Evolutionary conservation across 805 yeast species (phyloP).

Genomic region (Myxozyma melibiosi): DNA sequence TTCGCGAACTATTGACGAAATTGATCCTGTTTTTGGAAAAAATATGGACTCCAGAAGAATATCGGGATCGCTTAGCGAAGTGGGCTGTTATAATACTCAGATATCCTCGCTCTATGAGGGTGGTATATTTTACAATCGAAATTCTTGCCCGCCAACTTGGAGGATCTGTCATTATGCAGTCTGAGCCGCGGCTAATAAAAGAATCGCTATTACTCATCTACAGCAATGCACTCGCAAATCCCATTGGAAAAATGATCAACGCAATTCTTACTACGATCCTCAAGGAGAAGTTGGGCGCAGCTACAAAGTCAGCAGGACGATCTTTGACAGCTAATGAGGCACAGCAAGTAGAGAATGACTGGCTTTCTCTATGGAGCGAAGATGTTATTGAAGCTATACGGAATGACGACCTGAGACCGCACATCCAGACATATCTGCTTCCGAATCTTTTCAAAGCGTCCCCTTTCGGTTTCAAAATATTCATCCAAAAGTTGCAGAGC

Average conservation of each 20-base stretch:
- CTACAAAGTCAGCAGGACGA: neutral
- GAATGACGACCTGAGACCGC: constrained; percentile 44
- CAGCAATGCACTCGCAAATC: constrained; percentile 65
- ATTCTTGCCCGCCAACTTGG: constrained; percentile 54
- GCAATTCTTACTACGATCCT: constrained; percentile 22
- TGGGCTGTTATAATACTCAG: constrained; percentile 54
- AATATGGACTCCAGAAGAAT: constrained; percentile 31
- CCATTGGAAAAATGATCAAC: constrained; percentile 42
- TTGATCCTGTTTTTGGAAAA: constrained; percentile 48
- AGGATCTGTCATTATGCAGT: constrained; percentile 46
- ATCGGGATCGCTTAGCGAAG: constrained; percentile 20
- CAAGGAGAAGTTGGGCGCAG: constrained; percentile 3
- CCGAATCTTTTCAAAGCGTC: constrained; percentile 64
- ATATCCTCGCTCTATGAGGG: constrained; percentile 57
- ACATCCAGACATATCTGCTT: constrained; percentile 60
- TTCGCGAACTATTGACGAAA: constrained; percentile 62
- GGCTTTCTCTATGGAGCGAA: constrained; percentile 58
- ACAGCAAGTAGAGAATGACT: constrained; percentile 37
- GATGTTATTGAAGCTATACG: constrained; percentile 45
- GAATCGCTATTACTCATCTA: constrained; percentile 55
- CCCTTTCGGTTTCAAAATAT: constrained; percentile 46
- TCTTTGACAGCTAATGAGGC: neutral
- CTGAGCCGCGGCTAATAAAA: constrained; percentile 51
- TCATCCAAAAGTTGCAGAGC: constrained; percentile 38
- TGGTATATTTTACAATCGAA: constrained; percentile 63